Base-by-base conservation (phyloP, 1,284 basidiomycete species). In the Austroboletus rostrupii region DNA sequence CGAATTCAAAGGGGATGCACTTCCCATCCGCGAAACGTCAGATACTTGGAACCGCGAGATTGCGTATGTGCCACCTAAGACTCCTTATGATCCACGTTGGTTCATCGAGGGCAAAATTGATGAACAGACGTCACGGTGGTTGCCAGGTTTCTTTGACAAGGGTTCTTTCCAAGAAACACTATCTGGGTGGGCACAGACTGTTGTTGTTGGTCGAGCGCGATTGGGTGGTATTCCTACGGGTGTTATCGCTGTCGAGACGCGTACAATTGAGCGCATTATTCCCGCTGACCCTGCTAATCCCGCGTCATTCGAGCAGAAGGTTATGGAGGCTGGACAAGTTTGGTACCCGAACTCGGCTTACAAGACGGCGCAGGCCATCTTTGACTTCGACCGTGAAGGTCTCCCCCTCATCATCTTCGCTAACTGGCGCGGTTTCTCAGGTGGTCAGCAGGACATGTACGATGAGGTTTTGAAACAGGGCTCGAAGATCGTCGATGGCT, bases 261-360 rank as follows among this genome's bases (percentile, higher is more conserved):
- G 97, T 50, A 98, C 94, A 8, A 91, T 99, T 56, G 97, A 99
- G 72, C 90, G 95, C 47, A 81, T 99, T 45, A 88, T 98, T 40
- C 96, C 97, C 33, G 97, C 97, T 41, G 97, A 99, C 67, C 97
- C 97, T n/a, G 97, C 97, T 51, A 99, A 99, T 72, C 90, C 97
- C 23, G 81, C 91, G 38, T 99, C 96, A 38, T 93, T 95, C 70
- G 97, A 99, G 73, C 95, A 95, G 68, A 87, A 89, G 61, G 94
- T 99, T 70, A 95, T 98, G 86, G 96, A 99, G 69, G 97, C 97
- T 32, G 97, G 97, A 63, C 97, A 99, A 70, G 97, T 90, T 14
- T 99, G 97, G 97, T 99, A 98, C 72, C 97, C 97, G 45, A 99
- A 99, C 73, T 96, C 92, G 26, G 95, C 97, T n/a, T 96, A 97